Evolutionary conservation across 2,329 filamentous ascomycete species (phyloP).

Genomic region (Purpureocillium lavendulum): DNA sequence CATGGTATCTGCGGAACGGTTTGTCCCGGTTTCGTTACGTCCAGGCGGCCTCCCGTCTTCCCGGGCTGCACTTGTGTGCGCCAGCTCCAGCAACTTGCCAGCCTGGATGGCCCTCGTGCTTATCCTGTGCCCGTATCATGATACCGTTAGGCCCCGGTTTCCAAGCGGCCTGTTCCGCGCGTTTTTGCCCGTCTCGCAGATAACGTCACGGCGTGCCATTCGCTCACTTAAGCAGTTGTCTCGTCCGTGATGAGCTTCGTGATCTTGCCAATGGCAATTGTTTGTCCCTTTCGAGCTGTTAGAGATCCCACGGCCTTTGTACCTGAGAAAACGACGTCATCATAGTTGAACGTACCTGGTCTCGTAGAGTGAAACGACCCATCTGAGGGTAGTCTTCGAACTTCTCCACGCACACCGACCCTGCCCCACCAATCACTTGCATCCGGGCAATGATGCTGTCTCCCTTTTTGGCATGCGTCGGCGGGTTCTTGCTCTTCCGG

Average conservation of each 20-base stretch:
- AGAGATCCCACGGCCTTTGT: neutral
- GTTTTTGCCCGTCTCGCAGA: neutral
- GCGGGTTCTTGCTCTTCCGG: conserved; percentile 86
- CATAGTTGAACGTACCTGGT: conserved; percentile 53
- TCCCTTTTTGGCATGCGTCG: conserved; percentile 77
- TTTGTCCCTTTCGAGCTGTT: conserved; percentile 66
- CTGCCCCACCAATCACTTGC: conserved; percentile 77
- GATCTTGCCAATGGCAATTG: conserved; percentile 98
- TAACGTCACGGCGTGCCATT: neutral
- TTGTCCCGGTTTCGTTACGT: neutral
- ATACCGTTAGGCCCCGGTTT: neutral
- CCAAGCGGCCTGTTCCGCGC: neutral
- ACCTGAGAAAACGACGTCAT: neutral
- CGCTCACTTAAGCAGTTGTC: neutral
- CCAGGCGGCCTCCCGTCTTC: neutral
- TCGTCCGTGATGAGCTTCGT: conserved; percentile 63
- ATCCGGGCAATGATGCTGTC: conserved; percentile 86
- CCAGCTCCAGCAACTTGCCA: neutral
- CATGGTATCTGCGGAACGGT: neutral
- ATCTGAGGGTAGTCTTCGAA: conserved; percentile 96
- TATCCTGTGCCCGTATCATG: neutral
- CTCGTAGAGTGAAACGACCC: conserved; percentile 82
- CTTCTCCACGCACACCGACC: conserved; percentile 82
- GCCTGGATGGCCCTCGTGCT: neutral
- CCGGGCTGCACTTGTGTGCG: neutral